Evolutionary conservation across 148 eudicot species (phyloP), one percentile per base, ranked within the genome.

Genomic region (Persicaria tinctoria): DNA sequence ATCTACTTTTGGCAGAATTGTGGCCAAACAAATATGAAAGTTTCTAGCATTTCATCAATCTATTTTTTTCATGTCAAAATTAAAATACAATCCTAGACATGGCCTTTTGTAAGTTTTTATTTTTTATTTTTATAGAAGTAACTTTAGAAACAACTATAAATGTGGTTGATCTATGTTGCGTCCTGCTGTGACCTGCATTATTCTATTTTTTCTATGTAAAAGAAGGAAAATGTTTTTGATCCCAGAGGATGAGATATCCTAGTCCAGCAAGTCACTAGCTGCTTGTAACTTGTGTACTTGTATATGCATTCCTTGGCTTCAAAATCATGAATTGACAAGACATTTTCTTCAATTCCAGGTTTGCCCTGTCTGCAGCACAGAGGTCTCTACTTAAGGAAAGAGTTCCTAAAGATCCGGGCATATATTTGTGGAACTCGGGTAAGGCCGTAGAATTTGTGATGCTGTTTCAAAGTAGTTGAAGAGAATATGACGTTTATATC

Each of bases 331-430:
- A 32, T 32, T 32, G 45, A 63, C 32, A 9, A 9, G n/a, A 66
- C 48, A 41, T 5, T 5, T 44, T 66, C 45, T 63, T 9, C 45
- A 32, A 63, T 0, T 84, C 81, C 84, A 91, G 97, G 88, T 90
- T 47, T 91, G 97, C 77, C 97, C 97, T 8, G 86, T 91, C 68
- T 91, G 97, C 84, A 89, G 83, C 76, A 75, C 90, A 8, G 97
- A 91, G 80, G 97, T 89, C 20, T 89, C 97, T 2, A 80, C 93
- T 45, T 85, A 93, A 14, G 79, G 82, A 51, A 84, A 77, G 69
- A 85, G 84, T 82, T 83, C 80, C 76, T 74, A 16, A 60, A 57
- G 11, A 66, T 66, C 2, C 44, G 70, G 41, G 70, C 47, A 66
- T 38, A 66, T 66, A 66, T 48, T 66, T 8, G 38, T 38, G 46